phyloP scores from a whole-genome alignment of 2,329 filamentous ascomycete genomes.

The Colletotrichum tofieldiae region DNA sequence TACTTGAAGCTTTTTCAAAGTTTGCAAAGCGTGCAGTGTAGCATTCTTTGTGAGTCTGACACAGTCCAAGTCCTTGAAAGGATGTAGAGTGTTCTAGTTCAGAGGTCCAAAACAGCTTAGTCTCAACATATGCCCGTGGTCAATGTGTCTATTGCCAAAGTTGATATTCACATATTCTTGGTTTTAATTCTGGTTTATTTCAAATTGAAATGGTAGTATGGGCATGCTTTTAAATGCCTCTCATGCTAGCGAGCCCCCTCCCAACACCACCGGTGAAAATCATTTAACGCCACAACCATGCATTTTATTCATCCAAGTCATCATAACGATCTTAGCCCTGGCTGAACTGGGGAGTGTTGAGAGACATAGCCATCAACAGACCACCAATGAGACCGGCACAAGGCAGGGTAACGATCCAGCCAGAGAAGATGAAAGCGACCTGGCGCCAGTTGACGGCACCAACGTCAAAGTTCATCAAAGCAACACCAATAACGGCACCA shows the following conservation, averaged over 20 bases:
- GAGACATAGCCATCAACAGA: slow-evolving; percentile 46
- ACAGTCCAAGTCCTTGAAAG: too few species aligned
- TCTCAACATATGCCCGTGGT: too few species aligned
- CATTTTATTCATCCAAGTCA: neutral
- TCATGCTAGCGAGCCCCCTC: neutral
- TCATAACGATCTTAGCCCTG: slow-evolving; percentile 16
- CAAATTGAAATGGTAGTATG: neutral
- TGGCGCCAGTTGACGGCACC: slow-evolving; percentile 48
- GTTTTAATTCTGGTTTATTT: neutral
- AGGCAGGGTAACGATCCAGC: slow-evolving; percentile 48
- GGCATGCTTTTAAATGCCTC: neutral
- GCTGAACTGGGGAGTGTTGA: slow-evolving; percentile 46
- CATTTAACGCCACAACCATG: slow-evolving; percentile 20
- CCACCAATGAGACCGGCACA: slow-evolving; percentile 47
- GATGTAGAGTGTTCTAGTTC: too few species aligned
- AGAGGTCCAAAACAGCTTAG: too few species aligned
- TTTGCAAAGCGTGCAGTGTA: too few species aligned
- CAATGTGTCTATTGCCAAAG: too few species aligned
- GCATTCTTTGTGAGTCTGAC: too few species aligned
- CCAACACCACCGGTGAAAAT: neutral
- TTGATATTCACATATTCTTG: too few species aligned
- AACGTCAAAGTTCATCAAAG: slow-evolving; percentile 46
- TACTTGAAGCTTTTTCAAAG: too few species aligned
- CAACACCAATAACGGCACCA: slow-evolving; percentile 48
- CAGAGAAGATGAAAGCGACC: slow-evolving; percentile 48